Evolutionary conservation across 2,329 filamentous ascomycete genomes (phyloP), one percentile per base, ranked within the genome.

Genomic region (Talaromyces rugulosus): DNA sequence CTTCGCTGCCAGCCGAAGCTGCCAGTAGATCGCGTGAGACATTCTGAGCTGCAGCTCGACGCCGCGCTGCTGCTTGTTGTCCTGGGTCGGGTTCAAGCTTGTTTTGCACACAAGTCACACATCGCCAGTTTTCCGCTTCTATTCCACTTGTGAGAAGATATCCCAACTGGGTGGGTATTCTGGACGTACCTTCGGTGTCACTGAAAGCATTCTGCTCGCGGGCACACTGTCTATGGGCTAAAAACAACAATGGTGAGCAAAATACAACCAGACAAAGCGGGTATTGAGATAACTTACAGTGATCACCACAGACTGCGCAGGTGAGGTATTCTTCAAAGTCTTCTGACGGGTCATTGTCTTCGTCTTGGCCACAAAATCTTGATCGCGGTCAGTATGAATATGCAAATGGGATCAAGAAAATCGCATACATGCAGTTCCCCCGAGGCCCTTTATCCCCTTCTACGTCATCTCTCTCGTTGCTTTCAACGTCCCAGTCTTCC

Each of bases 191-290:
- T 74, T 88, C 83, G 64, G 86, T 83, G 66, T 82, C 77, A 68
- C 79, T 80, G 69, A 90, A 78, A 66, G 85, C 85, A 63, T 85
- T 85, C 73, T 86, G 85, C 73, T 89, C 85, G 72, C 89, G 87
- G 62, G 92, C 93, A 78, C 94, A 97, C 83, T 95, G 89, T 75
- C 89, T 88, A 81, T 98, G 94, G 71, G 92, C 94, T 96, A 80
- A 73, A 75, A 77, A 71, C 73, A 75, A 76, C 80, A 77, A 80
- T 74, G 70, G 66, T 68, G 66, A 59, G 60, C 36, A 27, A 6
- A 31, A 9, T 27, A 44, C 27, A 60, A 8, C 7, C 12, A 23
- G 34, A 9, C 4, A 31, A 65, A 62, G 61, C 63, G 59, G 65
- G 64, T 69, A 60, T 59, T 59, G 62, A 63, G 63, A 64, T 62